Percentiles rank a stretch among this genome's conserved stretches.
These are phyloP conservation scores for Elongisporangium undulatum DNA, from an alignment of 352 stramenopile species.

Conservation along the genomic window DNA sequence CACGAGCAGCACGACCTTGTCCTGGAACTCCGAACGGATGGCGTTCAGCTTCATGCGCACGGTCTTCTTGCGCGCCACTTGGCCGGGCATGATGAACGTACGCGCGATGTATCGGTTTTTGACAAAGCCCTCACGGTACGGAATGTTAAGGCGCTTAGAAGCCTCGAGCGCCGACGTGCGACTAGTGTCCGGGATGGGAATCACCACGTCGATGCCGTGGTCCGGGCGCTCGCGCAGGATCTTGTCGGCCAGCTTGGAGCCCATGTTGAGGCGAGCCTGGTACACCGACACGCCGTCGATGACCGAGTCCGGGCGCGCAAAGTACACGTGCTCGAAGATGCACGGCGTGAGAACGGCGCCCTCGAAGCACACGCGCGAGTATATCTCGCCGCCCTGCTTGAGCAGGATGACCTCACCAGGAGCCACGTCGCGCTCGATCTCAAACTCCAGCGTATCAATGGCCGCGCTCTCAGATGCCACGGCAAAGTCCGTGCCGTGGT, in stretches of 20 bases:
- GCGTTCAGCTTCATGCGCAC: conserved; percentile 99
- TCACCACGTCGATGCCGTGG: conserved; percentile 97
- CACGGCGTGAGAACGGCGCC: conserved; percentile 88
- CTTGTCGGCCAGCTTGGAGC: conserved; percentile 95
- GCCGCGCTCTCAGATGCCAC: conserved; percentile 97
- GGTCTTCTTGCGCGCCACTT: conserved; percentile 94
- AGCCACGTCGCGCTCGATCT: conserved; percentile 93
- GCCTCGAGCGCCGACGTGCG: conserved; percentile 94
- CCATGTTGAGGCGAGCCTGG: conserved; percentile 97
- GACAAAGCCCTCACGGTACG: conserved; percentile 98
- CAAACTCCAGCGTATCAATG: conserved; percentile 97
- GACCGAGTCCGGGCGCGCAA: conserved; percentile 98
- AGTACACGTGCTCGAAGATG: conserved; percentile 99
- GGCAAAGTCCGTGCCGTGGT: conserved; percentile 90
- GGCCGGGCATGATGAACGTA: conserved; percentile 99
- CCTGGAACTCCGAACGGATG: conserved; percentile 89
- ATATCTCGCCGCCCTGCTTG: conserved; percentile 82
- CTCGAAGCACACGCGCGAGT: conserved; percentile 79
- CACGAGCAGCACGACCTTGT: conserved; percentile 97
- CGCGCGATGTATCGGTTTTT: conserved; percentile 99
- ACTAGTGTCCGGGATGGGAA: conserved; percentile 98
- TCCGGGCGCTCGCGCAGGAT: conserved; percentile 90
- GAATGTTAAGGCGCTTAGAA: conserved; percentile 79
- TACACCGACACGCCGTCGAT: conserved; percentile 99
- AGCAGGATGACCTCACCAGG: conserved; percentile 97